These are phyloP conservation scores for Paramecium sexaurelia DNA, from an alignment of 73 alveolate species.

Conservation along the genomic window DNA sequence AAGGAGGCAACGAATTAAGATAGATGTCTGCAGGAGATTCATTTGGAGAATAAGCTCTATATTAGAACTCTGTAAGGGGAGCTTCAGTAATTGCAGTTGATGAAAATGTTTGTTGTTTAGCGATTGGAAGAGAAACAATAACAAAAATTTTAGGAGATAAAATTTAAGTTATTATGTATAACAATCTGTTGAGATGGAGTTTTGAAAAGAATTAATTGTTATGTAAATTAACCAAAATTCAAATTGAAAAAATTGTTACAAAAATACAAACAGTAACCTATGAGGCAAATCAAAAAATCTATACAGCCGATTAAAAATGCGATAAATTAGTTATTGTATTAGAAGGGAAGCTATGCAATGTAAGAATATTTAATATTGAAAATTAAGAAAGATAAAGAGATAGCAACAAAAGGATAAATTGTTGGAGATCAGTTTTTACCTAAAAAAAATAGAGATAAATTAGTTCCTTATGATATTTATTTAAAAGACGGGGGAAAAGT, in stretches of 20 bases:
- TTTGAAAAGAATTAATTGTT: constrained; percentile 57
- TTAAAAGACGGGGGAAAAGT: constrained; percentile 69
- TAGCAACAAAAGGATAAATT: constrained; percentile 73
- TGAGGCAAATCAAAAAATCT: constrained; percentile 22
- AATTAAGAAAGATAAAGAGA: constrained; percentile 69
- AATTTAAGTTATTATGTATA: constrained; percentile 66
- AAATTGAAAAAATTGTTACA: constrained; percentile 60
- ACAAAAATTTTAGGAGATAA: constrained; percentile 70
- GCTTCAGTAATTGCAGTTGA: constrained; percentile 69
- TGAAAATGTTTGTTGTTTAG: constrained; percentile 66
- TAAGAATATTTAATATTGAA: background rate
- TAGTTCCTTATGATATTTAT: constrained; percentile 72
- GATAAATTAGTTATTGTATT: constrained; percentile 50
- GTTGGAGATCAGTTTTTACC: constrained; percentile 72
- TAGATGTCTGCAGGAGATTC: constrained; percentile 71
- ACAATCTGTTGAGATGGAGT: constrained; percentile 68
- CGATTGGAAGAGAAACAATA: constrained; percentile 68
- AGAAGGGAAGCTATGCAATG: constrained; percentile 54
- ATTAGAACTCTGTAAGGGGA: constrained; percentile 67
- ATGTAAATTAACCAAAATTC: constrained; percentile 59
- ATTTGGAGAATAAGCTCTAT: constrained; percentile 74
- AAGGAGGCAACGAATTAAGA: constrained; percentile 70
- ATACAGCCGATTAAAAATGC: background rate
- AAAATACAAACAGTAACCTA: constrained; percentile 52
- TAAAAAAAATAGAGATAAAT: constrained; percentile 71